Conservation (phyloP, 1,284 basidiomycete species). For the Puccinia triticina region DNA sequence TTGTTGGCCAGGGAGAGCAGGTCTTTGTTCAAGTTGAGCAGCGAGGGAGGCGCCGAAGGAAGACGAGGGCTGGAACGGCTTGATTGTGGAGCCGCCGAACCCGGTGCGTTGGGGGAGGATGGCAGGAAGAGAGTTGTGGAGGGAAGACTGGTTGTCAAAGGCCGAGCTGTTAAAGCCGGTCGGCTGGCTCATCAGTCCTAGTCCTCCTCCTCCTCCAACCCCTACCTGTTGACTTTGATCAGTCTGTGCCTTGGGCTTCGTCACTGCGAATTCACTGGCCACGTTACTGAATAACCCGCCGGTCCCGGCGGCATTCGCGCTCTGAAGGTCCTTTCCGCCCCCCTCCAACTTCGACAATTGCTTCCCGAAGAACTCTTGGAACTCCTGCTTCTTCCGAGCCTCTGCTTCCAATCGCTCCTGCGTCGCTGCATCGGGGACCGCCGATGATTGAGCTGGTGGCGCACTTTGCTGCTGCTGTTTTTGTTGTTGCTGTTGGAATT, state of each 20-base stretch:
- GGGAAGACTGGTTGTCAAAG: slow-evolving; percentile 53
- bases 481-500: slow-evolving; percentile 47
- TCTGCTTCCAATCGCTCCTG: slow-evolving; percentile 21
- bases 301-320: background rate
- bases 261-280: slow-evolving; percentile 46
- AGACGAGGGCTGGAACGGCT: slow-evolving; percentile 86
- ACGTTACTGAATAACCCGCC: slow-evolving; percentile 39
- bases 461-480: slow-evolving; percentile 27
- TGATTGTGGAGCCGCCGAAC: slow-evolving; percentile 70
- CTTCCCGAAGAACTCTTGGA: slow-evolving; percentile 37
- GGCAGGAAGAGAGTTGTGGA: slow-evolving; percentile 43
- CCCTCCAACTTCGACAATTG: slow-evolving; percentile 45
- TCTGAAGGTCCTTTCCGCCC: slow-evolving; percentile 18
- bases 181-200: slow-evolving; percentile 32
- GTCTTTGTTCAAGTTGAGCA: slow-evolving; percentile 30
- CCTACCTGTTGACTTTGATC: background rate
- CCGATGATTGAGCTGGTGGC: background rate
- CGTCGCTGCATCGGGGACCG: slow-evolving; percentile 63
- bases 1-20: no score
- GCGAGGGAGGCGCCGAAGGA: slow-evolving; percentile 77
- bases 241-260: slow-evolving; percentile 23
- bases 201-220: background rate
- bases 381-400: slow-evolving; percentile 32
- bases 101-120: slow-evolving; percentile 79
- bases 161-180: slow-evolving; percentile 40